A percentile compares a stretch with the other conserved stretches of the same genome.
These are phyloP conservation scores for Cercospora nicotianae DNA, from an alignment of 2,329 filamentous ascomycete species.

Conservation along the genomic window DNA sequence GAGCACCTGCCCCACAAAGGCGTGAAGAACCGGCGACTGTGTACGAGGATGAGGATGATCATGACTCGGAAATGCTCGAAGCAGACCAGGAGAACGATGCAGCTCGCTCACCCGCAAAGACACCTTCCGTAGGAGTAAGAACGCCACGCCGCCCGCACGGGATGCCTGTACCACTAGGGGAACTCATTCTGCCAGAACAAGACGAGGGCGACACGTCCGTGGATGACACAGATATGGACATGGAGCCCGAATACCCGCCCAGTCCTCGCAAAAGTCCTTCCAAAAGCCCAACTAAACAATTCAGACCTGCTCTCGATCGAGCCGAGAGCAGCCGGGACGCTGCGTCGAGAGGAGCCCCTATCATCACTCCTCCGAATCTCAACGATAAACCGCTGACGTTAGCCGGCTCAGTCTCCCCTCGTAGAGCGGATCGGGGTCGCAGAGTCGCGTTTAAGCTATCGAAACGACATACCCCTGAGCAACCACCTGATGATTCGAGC, in stretches of 20 bases:
- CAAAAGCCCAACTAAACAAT: constrained; percentile 32
- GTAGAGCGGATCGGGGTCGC: constrained; percentile 21
- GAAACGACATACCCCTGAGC: constrained; percentile 9
- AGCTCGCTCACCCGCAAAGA: constrained; percentile 43
- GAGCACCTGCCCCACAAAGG: constrained; percentile 8
- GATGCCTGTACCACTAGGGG: constrained; percentile 34
- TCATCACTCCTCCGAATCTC: constrained; percentile 33
- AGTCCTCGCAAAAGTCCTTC: constrained; percentile 38
- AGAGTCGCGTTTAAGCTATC: constrained; percentile 3
- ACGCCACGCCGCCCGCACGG: constrained; percentile 36
- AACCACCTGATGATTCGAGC: constrained; percentile 3
- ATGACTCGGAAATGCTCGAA: constrained; percentile 40
- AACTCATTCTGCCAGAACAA: constrained; percentile 35
- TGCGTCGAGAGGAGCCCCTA: constrained; percentile 23
- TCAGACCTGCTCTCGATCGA: constrained; percentile 6
- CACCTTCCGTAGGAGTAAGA: constrained; percentile 35
- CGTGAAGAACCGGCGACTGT: neutral
- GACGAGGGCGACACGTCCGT: constrained; percentile 24
- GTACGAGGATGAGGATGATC: constrained; percentile 26
- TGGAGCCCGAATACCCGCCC: constrained; percentile 40
- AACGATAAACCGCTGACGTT: constrained; percentile 30
- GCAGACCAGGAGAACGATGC: constrained; percentile 54
- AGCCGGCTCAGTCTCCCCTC: constrained; percentile 33
- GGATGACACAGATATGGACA: constrained; percentile 23
- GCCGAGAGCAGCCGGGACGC: constrained; percentile 33